Base-by-base conservation (phyloP, 2,329 filamentous ascomycete genomes). In the Neofusicoccum laricinum region DNA sequence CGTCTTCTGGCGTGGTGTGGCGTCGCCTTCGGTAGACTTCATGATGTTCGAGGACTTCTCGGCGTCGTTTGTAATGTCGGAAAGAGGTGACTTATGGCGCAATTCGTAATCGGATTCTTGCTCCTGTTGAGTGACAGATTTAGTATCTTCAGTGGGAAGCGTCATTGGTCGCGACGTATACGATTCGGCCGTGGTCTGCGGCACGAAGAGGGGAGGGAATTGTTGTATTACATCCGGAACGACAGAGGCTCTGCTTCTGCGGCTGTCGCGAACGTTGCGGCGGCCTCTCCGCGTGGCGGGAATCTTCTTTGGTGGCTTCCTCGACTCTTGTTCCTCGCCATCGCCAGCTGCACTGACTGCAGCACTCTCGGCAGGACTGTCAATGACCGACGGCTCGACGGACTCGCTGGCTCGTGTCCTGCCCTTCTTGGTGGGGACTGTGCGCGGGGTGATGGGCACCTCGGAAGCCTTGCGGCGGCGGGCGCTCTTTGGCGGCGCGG, bases 311-410 rank as follows among this genome's bases (percentile, higher is more conserved):
- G 55, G 55, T 14, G 53, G 32, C 38, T 61, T 64, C 40, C 32
- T 25, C 6, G 62, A 17, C 15, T 38, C 50, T 15, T 57, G 38
- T 7, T 55, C 62, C 7, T 48, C 51, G 3, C n/a, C 38, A 14
- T 41, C 50, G 34, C 10, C 62, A 11, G 34, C 43, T 12, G 43
- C 62, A 19, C 61, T 38, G 40, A 45, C 45, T 7, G 32, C 45
- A 3, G 46, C 17, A 11, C 58, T 64, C 51, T 64, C 62, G 43
- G 51, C 82, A 4, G 84, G 83, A 64, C 87, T 85, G 65, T 87
- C 83, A 32, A 85, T 77, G 69, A 89, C 84, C 66, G 86, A 86
- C 7, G 86, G 82, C 71, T 90, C 88, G 49, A 85, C 78, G 43
- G 80, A 81, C 57, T 84, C 79, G 68, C 79, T 71, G 59, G 77